These are phyloP conservation scores for Pinguiococcus pyrenoidosus DNA, from an alignment of 108 stramenopile genomes.

Conservation along the genomic window DNA sequence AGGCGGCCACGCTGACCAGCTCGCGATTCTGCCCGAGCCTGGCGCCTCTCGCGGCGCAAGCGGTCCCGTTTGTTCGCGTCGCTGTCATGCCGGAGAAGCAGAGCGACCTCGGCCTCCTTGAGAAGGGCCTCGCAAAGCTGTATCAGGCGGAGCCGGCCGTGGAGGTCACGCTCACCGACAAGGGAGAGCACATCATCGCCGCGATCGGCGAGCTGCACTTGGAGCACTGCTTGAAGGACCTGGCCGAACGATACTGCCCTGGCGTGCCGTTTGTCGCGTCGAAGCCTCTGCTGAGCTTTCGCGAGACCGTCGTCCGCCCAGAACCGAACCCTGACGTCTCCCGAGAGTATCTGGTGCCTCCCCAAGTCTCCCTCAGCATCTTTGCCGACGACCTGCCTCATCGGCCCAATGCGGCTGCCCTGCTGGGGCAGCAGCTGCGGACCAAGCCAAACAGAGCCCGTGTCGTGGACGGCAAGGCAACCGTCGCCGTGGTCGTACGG, in stretches of 20 bases:
- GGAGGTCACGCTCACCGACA: slow-evolving; percentile 26
- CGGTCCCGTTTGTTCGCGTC: slow-evolving; percentile 40
- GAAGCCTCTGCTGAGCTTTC: slow-evolving; percentile 18
- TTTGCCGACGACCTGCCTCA: neutral
- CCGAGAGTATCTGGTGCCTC: neutral
- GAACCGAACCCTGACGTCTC: too few species aligned
- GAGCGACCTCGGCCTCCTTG: slow-evolving; percentile 23
- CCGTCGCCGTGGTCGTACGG: too few species aligned
- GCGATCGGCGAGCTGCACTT: slow-evolving; percentile 45
- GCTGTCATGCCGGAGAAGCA: slow-evolving; percentile 34
- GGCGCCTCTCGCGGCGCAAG: neutral
- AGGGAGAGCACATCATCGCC: slow-evolving; percentile 38
- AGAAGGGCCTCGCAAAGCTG: slow-evolving; percentile 34
- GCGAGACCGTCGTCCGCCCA: slow-evolving; percentile 8
- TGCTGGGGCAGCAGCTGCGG: neutral
- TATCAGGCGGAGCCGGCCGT: slow-evolving; percentile 47
- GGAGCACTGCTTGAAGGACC: slow-evolving; percentile 40
- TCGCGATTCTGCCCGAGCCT: slow-evolving; percentile 17
- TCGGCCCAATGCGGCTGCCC: neutral
- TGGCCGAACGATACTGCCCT: neutral
- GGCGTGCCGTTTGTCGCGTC: slow-evolving; percentile 1
- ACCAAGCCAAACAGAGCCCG: neutral
- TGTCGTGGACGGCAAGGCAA: too few species aligned
- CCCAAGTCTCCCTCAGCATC: slow-evolving; percentile 1
- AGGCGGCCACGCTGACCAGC: slow-evolving; percentile 32